Percentiles rank a stretch among this genome's conserved stretches.
phyloP scores from a whole-genome alignment of 768 basidiomycete genomes.

The Kwoniella heveanensis region DNA sequence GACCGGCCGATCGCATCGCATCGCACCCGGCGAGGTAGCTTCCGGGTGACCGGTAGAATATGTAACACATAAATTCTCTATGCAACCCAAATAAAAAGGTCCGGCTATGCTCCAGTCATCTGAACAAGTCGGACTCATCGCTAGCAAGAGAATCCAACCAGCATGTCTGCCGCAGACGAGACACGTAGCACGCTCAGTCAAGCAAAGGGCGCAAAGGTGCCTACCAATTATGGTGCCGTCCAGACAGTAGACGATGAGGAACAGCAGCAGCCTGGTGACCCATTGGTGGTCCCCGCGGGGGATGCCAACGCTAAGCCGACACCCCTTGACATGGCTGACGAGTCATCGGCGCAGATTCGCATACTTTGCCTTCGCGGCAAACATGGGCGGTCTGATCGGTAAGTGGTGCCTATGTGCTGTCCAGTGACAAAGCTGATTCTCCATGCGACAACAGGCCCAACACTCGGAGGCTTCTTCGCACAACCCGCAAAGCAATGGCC shows the following conservation, averaged over 20 bases:
- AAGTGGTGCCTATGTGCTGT: no score
- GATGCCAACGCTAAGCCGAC: slow-evolving; percentile 11
- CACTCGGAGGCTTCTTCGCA: slow-evolving; percentile 29
- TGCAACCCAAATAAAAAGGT: slow-evolving; percentile 1
- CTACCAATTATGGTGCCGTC: slow-evolving; percentile 19
- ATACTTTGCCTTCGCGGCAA: slow-evolving; percentile 34
- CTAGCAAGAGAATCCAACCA: no score
- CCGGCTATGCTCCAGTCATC: not conserved
- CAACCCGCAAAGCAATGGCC: slow-evolving; percentile 32
- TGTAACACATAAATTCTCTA: not conserved
- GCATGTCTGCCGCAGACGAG: slow-evolving; percentile 5
- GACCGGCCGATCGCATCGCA: not conserved
- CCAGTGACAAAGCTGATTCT: no score
- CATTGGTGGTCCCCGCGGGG: no score
- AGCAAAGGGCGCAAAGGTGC: no score
- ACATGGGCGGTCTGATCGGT: slow-evolving; percentile 29
- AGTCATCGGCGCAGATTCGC: slow-evolving; percentile 28
- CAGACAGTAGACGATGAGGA: not conserved
- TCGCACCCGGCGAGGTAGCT: not conserved
- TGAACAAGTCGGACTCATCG: not conserved
- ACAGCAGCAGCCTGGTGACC: not conserved
- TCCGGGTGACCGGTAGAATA: not conserved
- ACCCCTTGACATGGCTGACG: slow-evolving; percentile 30
- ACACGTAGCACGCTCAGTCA: slow-evolving; percentile 1
- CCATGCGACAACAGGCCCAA: no score